Base-by-base conservation (phyloP, 1,284 basidiomycete genomes). In the Ceratobasidium sp. region DNA sequence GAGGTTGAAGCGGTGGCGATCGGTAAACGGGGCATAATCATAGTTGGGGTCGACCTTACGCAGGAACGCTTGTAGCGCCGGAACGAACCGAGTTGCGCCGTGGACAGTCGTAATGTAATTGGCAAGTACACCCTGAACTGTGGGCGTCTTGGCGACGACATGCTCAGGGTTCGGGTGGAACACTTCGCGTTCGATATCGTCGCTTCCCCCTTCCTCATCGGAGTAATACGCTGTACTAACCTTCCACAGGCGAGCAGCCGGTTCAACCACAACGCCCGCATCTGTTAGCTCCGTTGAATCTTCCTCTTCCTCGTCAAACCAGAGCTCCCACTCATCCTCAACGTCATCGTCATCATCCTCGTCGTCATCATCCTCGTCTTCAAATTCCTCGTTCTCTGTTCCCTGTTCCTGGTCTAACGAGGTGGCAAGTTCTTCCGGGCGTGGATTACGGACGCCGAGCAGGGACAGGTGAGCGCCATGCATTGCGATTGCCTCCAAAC, bases 401-500 rank as follows among this genome's bases (percentile, higher is more conserved):
- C 11, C 36, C 36, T 11, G 6, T 5, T 11, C 11, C 36, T 41
- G n/a, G 9, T n/a, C 4, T 7, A 29, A 14, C 24, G 24, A 31
- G 15, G 8, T 27, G 5, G 15, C 14, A 0, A 56, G 6, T 27
- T 24, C 15, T 24, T 17, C 24, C 53, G 1, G 5, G 24, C 24
- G 24, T 31, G 11, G 4, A 41, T 5, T 41, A 41, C 36, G 36
- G 11, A 11, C 6, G 36, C 6, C 11, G 36, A 5, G 36, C 36
- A 7, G 9, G 5, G 24, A 22, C 8, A 71, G 69, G 56, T 75
- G 44, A 48, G 65, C 65, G 2, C 14, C 24, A n/a, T 69, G 51
- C 59, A 75, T 71, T 29, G 57, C 56, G n/a, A 76, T 57, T 9
- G 73, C 75, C 31, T 77, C 75, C 14, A 31, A 4, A 14, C 50